Conservation (phyloP, 2,329 filamentous ascomycete genomes). For the Nothopassalora personata region DNA sequence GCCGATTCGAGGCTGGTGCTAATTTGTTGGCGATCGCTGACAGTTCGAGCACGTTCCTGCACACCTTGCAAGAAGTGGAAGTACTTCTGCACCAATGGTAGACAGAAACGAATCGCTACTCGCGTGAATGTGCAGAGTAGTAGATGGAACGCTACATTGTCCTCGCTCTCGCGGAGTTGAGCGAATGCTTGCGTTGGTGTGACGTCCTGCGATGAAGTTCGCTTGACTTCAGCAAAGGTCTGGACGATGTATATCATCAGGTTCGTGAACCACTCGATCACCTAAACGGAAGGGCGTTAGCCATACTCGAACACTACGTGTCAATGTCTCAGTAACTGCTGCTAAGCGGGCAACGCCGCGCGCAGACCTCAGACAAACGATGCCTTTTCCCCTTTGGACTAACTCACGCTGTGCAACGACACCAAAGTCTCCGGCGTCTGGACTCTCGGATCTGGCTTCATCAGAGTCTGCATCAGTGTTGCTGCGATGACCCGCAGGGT, state of each 20-base stretch:
- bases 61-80: slow-evolving; percentile 18
- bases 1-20: slow-evolving; percentile 47
- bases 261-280: slow-evolving; percentile 70
- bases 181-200: slow-evolving; percentile 19
- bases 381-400: no score
- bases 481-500: slow-evolving; percentile 61
- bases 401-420: slow-evolving; percentile 60
- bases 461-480: slow-evolving; percentile 24
- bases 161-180: slow-evolving; percentile 13
- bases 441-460: slow-evolving; percentile 15
- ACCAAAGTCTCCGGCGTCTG: slow-evolving; percentile 59
- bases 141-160: slow-evolving; percentile 40
- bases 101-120: slow-evolving; percentile 64
- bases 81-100: slow-evolving; percentile 51
- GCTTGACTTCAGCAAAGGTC: slow-evolving; percentile 44
- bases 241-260: slow-evolving; percentile 53
- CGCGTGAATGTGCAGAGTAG: slow-evolving; percentile 70
- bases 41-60: slow-evolving; percentile 40
- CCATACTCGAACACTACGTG: no score
- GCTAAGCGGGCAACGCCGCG: no score
- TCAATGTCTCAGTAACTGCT: no score
- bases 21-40: slow-evolving; percentile 49
- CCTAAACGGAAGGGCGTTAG: no score
- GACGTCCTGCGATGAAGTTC: slow-evolving; percentile 2
- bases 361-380: no score